phyloP scores from a whole-genome alignment of 2,329 filamentous ascomycete genomes.

The Sporothrix luriei region DNA sequence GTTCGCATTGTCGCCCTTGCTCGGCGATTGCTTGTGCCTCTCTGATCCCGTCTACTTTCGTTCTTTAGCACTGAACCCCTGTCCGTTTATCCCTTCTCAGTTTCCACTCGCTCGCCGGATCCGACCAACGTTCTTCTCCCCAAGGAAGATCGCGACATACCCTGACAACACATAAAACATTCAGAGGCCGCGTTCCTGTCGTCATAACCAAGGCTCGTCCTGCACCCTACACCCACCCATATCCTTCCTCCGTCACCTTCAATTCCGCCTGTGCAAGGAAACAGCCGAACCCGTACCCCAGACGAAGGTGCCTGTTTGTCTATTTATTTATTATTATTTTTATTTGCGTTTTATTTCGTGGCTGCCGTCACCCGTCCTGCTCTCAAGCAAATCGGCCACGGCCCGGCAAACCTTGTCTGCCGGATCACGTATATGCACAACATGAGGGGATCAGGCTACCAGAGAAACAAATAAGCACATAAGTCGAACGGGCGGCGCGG shows the following conservation, averaged over 20 bases:
- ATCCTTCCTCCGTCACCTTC: neutral
- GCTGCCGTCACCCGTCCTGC: slow-evolving; percentile 2
- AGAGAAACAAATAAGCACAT: slow-evolving; percentile 14
- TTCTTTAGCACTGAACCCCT: neutral
- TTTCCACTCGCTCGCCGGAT: neutral
- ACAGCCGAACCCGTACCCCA: neutral
- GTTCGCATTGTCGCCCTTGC: neutral
- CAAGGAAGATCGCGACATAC: slow-evolving; percentile 17
- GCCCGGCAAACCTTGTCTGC: slow-evolving; percentile 12
- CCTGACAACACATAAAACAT: slow-evolving; percentile 30
- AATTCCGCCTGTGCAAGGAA: neutral
- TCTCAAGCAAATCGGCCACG: neutral
- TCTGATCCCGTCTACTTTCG: neutral
- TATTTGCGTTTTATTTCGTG: neutral
- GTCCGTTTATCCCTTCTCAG: neutral
- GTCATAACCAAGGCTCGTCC: neutral
- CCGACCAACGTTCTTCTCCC: slow-evolving; percentile 17
- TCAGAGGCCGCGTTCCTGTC: slow-evolving; percentile 3
- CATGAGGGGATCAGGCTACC: slow-evolving; percentile 10
- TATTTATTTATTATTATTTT: neutral
- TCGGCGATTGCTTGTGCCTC: neutral
- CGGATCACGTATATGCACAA: slow-evolving; percentile 23
- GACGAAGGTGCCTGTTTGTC: neutral
- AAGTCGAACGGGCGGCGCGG: neutral
- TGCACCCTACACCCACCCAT: neutral